Conservation (phyloP, 2,329 filamentous ascomycete genomes). For the Claviceps lovelessii region DNA sequence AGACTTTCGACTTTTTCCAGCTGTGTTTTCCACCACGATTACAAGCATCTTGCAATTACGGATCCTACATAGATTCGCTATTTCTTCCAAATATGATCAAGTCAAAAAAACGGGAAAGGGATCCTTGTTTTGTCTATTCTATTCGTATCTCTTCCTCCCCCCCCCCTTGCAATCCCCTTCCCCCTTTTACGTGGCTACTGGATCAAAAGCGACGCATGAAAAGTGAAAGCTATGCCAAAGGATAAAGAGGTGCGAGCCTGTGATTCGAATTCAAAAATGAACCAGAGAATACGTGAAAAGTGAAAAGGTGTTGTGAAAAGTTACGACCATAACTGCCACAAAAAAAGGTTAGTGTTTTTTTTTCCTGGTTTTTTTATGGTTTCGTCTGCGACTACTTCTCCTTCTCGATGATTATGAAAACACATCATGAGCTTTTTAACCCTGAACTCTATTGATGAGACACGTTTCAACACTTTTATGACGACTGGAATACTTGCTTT, state of each 20-base stretch:
- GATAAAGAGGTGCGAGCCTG: not conserved
- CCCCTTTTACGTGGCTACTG: constrained; percentile 13
- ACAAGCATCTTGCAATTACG: constrained; percentile 22
- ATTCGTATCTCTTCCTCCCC: not conserved
- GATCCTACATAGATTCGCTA: constrained; percentile 32
- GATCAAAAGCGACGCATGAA: constrained; percentile 15
- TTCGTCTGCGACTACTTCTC: not conserved
- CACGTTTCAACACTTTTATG: constrained; percentile 43
- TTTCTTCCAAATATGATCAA: constrained; percentile 24
- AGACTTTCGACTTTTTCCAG: constrained; percentile 26
- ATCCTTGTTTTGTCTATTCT: too few relatives aligned
- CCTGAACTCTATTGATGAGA: constrained; percentile 47
- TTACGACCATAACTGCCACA: not conserved
- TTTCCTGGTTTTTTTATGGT: constrained; percentile 3
- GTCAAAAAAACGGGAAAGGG: too few relatives aligned
- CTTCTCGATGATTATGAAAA: constrained; percentile 39
- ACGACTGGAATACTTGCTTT: constrained; percentile 23
- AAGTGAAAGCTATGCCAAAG: constrained; percentile 14
- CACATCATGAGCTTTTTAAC: constrained; percentile 54
- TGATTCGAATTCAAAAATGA: not conserved
- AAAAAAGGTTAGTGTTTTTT: constrained; percentile 14
- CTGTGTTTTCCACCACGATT: constrained; percentile 29
- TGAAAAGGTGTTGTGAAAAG: not conserved
- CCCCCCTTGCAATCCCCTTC: constrained; percentile 5
- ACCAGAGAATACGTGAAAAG: not conserved